These are phyloP conservation scores for Dictyostelium citrinum DNA, from an alignment of 78 protist species.

Conservation along the genomic window DNA sequence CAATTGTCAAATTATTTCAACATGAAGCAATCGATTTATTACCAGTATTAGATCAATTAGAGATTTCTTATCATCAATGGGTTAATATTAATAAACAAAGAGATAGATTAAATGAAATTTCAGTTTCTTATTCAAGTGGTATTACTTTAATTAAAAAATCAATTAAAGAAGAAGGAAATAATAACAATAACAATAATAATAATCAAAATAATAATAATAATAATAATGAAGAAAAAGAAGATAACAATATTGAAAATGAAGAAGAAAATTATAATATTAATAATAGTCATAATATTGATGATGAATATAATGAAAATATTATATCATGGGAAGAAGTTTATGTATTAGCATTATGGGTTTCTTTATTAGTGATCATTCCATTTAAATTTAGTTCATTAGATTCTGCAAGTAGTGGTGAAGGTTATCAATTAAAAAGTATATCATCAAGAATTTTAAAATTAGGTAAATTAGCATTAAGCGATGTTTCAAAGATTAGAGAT, in stretches of 20 bases:
- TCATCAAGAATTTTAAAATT: not conserved
- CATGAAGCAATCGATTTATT: slow-evolving; percentile 62
- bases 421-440: not conserved
- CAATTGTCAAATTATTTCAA: slow-evolving; percentile 64
- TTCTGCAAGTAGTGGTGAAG: slow-evolving; percentile 17
- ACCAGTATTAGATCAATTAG: slow-evolving; percentile 11
- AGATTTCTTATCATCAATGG: not conserved
- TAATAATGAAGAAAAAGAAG: not conserved
- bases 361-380: slow-evolving; percentile 91
- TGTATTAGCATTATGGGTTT: slow-evolving; percentile 92
- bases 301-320: slow-evolving; percentile 18
- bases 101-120: not conserved
- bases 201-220: not conserved
- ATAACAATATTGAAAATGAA: not conserved
- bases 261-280: slow-evolving; percentile 41
- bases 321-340: slow-evolving; percentile 92
- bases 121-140: not conserved
- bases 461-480: not conserved
- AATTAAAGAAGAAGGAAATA: not conserved
- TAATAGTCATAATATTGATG: not conserved
- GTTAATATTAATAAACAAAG: not conserved
- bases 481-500: not conserved
- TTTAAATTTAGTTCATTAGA: slow-evolving; percentile 90
- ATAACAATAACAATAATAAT: not conserved
- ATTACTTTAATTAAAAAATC: not conserved